phyloP scores from a whole-genome alignment of 805 yeast genomes.

The Starmerella gropengiesseri region DNA sequence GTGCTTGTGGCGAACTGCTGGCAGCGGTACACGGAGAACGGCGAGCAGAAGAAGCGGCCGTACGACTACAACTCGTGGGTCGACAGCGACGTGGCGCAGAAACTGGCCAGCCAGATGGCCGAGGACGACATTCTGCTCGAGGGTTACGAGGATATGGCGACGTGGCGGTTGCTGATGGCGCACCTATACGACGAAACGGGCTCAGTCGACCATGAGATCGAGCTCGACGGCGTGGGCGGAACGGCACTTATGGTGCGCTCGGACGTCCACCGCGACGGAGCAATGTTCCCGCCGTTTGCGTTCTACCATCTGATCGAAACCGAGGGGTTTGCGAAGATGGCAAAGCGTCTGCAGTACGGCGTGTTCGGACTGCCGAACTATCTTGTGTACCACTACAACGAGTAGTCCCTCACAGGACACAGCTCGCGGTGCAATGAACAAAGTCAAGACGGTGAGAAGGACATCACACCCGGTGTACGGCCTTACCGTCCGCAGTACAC shows the following conservation, averaged over 20 bases:
- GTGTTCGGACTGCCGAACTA: slow-evolving; percentile 91
- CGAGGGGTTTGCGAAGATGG: slow-evolving; percentile 96
- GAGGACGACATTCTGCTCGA: slow-evolving; percentile 92
- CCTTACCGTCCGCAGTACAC: no score
- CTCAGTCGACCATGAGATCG: slow-evolving; percentile 58
- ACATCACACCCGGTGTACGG: no score
- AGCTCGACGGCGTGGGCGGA: slow-evolving; percentile 95
- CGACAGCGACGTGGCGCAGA: slow-evolving; percentile 58
- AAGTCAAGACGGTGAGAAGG: no score
- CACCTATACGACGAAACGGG: slow-evolving; percentile 62
- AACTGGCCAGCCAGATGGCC: slow-evolving; percentile 56
- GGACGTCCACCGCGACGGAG: slow-evolving; percentile 97
- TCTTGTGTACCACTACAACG: slow-evolving; percentile 83
- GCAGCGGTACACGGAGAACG: slow-evolving; percentile 62
- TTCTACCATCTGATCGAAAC: slow-evolving; percentile 94
- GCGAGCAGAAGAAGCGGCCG: slow-evolving; percentile 58
- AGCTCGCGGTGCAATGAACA: no score
- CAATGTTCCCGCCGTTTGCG: slow-evolving; percentile 98
- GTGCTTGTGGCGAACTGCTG: slow-evolving; percentile 87
- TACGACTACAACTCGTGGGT: slow-evolving; percentile 94
- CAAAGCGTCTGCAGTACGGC: slow-evolving; percentile 82
- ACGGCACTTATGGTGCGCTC: slow-evolving; percentile 93
- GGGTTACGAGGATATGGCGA: slow-evolving; percentile 87
- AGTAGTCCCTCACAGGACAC: no score
- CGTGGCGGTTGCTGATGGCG: slow-evolving; percentile 93